Base-by-base conservation (phyloP, 2,329 filamentous ascomycete species). In the Aspergillus sp. region DNA sequence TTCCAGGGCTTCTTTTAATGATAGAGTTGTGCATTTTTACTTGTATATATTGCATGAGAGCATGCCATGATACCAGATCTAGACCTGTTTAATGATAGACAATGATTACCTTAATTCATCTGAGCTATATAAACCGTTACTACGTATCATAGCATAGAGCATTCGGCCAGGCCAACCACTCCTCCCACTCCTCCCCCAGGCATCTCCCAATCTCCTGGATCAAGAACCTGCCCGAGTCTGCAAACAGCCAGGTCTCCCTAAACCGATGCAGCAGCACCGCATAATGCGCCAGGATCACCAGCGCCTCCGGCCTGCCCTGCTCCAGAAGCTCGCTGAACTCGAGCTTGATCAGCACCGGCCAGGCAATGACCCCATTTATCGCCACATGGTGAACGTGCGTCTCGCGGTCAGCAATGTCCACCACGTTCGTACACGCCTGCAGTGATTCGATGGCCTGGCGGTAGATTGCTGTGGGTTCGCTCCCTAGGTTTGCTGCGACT, bases 281-380 rank as follows among this genome's bases (percentile, higher is more conserved):
- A 56, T 70, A 77, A 58, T 77, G 69, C 3, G 73, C 73, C 7
- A 76, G 64, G 12, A 77, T 67, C 9, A 73, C 64, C 1, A 77
- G 59, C 3, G 73, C 71, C 60, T 75, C 73, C 0, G 74, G 71
- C 12, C 65, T 60, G 27, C 68, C 58, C 46, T 68, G 60, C 7
- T 64, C 59, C 1, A 77, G 53, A 2, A 72, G 61, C 2, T 67
- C 60, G 8, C 68, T 57, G 43, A 69, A 76, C 2, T 67, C 65
- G 4, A 45, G 8, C 19, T 17, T 15, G 4, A 52, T 3, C 4
- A 52, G 40, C 14, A 52, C 6, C 40, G 50, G 50, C 50, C 52
- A 55, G 6, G 45, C 27, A 1, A 33, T 48, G 1, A 49, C 44
- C 14, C 33, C 52, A n/a, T 55, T 55, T 4, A 52, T 3, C 2